These are phyloP conservation scores for Lunularia cruciata DNA, from an alignment of 225 moss, liverwort and hornwort species.

Conservation along the genomic window DNA sequence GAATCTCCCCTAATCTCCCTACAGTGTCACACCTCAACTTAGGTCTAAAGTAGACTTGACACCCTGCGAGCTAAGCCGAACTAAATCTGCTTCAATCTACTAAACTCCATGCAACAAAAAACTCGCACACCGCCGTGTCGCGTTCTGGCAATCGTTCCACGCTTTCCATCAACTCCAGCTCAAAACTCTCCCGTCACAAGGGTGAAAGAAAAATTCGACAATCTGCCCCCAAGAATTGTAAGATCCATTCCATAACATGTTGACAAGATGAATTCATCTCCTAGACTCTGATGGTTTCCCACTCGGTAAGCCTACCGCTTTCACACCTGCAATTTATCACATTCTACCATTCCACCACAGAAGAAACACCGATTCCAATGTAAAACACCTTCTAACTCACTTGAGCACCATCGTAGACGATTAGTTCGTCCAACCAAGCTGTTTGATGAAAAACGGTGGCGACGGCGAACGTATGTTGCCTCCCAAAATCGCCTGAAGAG, in stretches of 20 bases:
- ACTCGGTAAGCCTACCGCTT: background rate
- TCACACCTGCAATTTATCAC: background rate
- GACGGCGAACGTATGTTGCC: background rate
- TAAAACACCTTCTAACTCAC: background rate
- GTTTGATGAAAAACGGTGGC: background rate
- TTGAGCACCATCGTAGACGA: constrained; percentile 15
- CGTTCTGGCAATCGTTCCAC: too few relatives aligned
- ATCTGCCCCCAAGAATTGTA: background rate
- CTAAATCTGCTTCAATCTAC: too few relatives aligned
- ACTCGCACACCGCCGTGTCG: too few relatives aligned
- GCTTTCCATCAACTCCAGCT: too few relatives aligned
- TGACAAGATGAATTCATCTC: background rate
- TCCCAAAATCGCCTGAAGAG: background rate
- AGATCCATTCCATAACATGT: too few relatives aligned
- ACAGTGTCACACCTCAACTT: too few relatives aligned
- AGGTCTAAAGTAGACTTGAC: too few relatives aligned
- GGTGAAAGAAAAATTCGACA: too few relatives aligned
- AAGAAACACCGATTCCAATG: background rate
- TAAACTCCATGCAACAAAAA: too few relatives aligned
- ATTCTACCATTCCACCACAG: background rate
- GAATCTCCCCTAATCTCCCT: too few relatives aligned
- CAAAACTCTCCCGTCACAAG: too few relatives aligned
- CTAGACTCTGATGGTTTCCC: background rate
- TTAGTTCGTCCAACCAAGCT: background rate
- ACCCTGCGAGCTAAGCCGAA: too few relatives aligned